Percentiles rank a stretch among this genome's conserved stretches.
These are phyloP conservation scores for Scedosporium dehoogii DNA, from an alignment of 2,329 filamentous ascomycete species.

Conservation along the genomic window DNA sequence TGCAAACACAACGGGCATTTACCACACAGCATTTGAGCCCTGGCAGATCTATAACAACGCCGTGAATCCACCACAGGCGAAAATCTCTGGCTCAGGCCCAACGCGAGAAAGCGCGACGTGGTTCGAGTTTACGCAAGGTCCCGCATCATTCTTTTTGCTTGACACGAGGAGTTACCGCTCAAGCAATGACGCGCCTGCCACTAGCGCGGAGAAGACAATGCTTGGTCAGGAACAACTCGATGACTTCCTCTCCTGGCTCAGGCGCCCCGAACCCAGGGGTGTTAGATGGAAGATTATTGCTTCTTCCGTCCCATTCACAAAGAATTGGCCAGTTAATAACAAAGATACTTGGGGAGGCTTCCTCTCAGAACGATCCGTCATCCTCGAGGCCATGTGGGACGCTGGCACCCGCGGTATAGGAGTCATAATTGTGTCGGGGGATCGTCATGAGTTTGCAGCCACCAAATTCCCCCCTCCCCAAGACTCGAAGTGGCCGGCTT, in stretches of 20 bases:
- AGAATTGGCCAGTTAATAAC: slow-evolving; percentile 88
- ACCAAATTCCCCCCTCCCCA: slow-evolving; percentile 62
- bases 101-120: slow-evolving; percentile 57
- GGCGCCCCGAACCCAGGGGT: slow-evolving; percentile 59
- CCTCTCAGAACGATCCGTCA: slow-evolving; percentile 62
- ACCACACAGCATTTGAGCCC: slow-evolving; percentile 68
- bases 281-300: slow-evolving; percentile 92
- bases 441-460: slow-evolving; percentile 94
- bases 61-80: slow-evolving; percentile 67
- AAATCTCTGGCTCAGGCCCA: slow-evolving; percentile 32
- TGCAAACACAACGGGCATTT: slow-evolving; percentile 70
- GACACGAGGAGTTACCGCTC: slow-evolving; percentile 86
- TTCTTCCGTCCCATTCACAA: slow-evolving; percentile 87
- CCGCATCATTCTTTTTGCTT: slow-evolving; percentile 87
- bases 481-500: slow-evolving; percentile 51
- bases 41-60: slow-evolving; percentile 79
- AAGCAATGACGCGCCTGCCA: slow-evolving; percentile 48
- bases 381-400: slow-evolving; percentile 91
- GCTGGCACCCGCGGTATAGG: slow-evolving; percentile 65
- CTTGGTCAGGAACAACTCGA: slow-evolving; percentile 69
- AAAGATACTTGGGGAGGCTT: slow-evolving; percentile 94
- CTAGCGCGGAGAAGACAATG: slow-evolving; percentile 69
- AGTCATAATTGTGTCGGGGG: slow-evolving; percentile 77
- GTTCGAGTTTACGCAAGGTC: slow-evolving; percentile 82
- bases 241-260: slow-evolving; percentile 71